Evolutionary conservation across 176 grass and related monocot genomes (phyloP), one percentile per base, ranked within the genome.

Genomic region (Cocos nucifera): DNA sequence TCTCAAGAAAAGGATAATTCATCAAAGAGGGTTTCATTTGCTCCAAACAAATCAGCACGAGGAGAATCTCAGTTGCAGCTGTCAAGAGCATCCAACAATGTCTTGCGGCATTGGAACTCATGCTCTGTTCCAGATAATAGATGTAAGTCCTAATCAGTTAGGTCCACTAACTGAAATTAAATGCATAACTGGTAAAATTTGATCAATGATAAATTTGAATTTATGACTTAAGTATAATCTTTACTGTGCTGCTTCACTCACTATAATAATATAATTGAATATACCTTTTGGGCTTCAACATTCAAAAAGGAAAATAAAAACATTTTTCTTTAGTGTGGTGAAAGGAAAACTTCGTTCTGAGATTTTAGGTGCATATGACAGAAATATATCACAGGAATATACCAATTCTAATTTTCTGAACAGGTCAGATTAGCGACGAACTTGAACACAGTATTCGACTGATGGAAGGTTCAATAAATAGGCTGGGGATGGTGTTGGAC

Each of bases 21-120:
- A 54, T 91, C 76, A 20, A 98, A 85, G 64, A 73, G 61, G 61
- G 62, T 61, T 51, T 29, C 78, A 4, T 59, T 86, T 39, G 71
- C 82, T 55, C 56, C 64, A 50, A 76, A 18, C 57, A 79, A 73
- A 55, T 80, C 54, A 57, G 57, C 57, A 52, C 69, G 61, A 63
- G 93, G 89, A 23, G 88, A 98, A 75, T 89, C 88, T 69, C 91
- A 96, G 62, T 61, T 93, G 70, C 94, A 92, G 65, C 66, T 86
- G 70, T 32, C 82, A 69, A 99, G 74, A 73, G 27, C 66, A 66
- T 35, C 88, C 53, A 75, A 27, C 70, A 83, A 83, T 56, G 24
- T 72, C 64, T 56, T 73, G 64, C 81, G 69, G 22, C 81, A 81
- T 32, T 98, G 81, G 28, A 86, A 78, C 59, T 24, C 74, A 74